These are phyloP conservation scores for Zea luxurians DNA, from an alignment of 176 grass and related monocot species.

Conservation along the genomic window DNA sequence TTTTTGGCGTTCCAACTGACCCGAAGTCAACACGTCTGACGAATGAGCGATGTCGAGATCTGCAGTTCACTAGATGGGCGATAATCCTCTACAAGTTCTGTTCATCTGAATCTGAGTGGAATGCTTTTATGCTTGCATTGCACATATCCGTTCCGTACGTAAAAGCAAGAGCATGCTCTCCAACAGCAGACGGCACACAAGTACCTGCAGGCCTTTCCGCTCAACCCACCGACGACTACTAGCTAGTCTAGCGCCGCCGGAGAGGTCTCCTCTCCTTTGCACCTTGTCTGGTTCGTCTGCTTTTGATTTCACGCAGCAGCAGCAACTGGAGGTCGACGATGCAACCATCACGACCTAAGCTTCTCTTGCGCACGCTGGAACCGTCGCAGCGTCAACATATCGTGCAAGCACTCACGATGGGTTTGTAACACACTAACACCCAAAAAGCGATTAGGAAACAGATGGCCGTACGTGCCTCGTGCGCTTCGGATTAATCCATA, in stretches of 20 bases:
- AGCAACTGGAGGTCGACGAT: background rate
- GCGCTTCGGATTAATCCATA: too few relatives aligned
- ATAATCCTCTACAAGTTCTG: background rate
- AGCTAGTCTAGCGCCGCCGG: background rate
- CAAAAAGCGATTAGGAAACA: background rate
- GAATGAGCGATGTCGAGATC: background rate
- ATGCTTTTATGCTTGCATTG: background rate
- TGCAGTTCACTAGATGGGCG: background rate
- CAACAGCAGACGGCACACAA: background rate
- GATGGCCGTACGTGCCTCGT: too few relatives aligned
- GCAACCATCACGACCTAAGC: background rate
- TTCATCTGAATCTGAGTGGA: background rate
- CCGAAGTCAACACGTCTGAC: background rate
- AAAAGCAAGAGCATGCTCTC: background rate
- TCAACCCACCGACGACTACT: background rate
- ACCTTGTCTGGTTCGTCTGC: background rate
- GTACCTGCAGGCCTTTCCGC: background rate
- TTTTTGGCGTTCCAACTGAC: constrained; percentile 7
- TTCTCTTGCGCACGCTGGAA: background rate
- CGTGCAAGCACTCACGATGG: background rate
- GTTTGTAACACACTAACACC: background rate
- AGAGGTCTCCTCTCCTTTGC: constrained; percentile 5
- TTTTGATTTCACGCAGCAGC: background rate
- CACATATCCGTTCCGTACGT: background rate
- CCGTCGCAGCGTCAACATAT: background rate